Percentiles rank a stretch among this genome's conserved stretches.
These are phyloP conservation scores for Parastagonospora nodorum DNA, from an alignment of 2,329 filamentous ascomycete species.

Conservation along the genomic window DNA sequence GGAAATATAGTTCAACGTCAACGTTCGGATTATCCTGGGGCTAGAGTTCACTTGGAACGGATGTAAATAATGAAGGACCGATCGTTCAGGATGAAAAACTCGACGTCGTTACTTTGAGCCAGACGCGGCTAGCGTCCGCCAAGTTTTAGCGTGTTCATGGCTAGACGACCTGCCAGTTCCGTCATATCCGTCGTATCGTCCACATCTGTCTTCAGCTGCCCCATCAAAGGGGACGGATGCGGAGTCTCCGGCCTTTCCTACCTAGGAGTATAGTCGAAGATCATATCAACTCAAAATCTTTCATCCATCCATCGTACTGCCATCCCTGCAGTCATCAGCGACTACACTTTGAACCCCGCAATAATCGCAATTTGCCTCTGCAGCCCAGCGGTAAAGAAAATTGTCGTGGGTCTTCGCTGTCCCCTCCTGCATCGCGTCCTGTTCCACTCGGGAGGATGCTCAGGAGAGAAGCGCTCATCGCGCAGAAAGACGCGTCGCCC, in stretches of 20 bases:
- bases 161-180: no score
- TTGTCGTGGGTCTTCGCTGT: neutral
- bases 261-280: neutral
- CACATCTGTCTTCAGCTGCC: neutral
- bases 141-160: no score
- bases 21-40: no score
- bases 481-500: neutral
- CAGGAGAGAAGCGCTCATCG: neutral
- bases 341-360: neutral
- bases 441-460: neutral
- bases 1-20: no score
- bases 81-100: no score
- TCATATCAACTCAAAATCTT: neutral
- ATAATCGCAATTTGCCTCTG: no score
- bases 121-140: no score
- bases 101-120: no score
- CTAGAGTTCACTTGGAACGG: no score
- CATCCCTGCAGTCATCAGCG: conserved; percentile 1
- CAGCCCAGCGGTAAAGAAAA: no score
- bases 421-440: neutral
- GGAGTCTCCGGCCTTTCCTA: neutral
- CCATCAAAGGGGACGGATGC: neutral
- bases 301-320: conserved; percentile 1
- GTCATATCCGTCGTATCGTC: no score
- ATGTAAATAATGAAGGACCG: no score